Percentiles rank a stretch among this genome's conserved stretches.
Conservation (phyloP, 352 stramenopile genomes). For the Globisporangium sylvaticum region DNA sequence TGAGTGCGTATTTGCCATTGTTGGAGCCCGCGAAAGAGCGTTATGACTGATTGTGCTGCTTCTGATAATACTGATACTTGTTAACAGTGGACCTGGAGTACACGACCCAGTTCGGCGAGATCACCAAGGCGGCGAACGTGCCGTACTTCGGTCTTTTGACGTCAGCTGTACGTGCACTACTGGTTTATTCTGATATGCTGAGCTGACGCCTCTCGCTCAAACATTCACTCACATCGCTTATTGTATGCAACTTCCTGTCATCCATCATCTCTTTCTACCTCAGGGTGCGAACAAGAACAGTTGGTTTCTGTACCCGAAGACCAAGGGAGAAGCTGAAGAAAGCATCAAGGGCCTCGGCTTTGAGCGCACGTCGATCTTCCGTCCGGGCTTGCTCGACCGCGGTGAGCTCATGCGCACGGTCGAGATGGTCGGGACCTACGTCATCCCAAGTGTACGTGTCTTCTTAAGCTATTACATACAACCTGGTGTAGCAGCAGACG, state of each 20-base stretch:
- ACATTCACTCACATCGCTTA: neutral
- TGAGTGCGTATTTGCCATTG: too few relatives aligned
- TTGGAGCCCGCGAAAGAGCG: neutral
- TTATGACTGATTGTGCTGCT: constrained; percentile 7
- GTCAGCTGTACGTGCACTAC: constrained; percentile 31
- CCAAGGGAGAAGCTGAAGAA: constrained; percentile 72
- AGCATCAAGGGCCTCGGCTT: constrained; percentile 59
- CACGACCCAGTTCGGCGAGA: constrained; percentile 42
- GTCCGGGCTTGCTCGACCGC: constrained; percentile 54
- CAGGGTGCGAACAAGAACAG: constrained; percentile 61
- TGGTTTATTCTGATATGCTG: neutral
- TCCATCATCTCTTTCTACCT: neutral
- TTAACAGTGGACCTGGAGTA: constrained; percentile 70
- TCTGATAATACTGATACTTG: neutral
- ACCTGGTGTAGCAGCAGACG: neutral
- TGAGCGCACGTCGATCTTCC: constrained; percentile 49
- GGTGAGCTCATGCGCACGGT: constrained; percentile 45
- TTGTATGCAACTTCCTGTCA: neutral
- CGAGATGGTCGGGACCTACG: constrained; percentile 46
- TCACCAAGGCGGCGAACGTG: constrained; percentile 37
- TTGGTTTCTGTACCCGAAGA: constrained; percentile 78
- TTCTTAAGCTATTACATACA: neutral
- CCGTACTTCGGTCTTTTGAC: constrained; percentile 70
- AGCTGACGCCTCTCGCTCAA: neutral
- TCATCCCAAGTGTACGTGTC: constrained; percentile 49